phyloP scores from a whole-genome alignment of 352 stramenopile species.

The Phytophthora pistaciae region DNA sequence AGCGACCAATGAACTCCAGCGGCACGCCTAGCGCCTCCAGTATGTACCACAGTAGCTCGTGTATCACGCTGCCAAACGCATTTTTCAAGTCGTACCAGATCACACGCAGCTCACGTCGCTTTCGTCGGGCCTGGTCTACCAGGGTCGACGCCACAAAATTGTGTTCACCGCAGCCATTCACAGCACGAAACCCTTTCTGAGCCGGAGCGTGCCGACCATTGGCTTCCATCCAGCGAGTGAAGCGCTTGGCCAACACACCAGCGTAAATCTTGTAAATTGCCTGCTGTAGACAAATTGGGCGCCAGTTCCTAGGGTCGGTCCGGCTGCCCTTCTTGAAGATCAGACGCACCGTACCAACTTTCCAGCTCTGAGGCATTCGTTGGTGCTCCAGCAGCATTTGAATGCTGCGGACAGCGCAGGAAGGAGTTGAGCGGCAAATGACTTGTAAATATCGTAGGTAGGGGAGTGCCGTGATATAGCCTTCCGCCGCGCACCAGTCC shows the following conservation, averaged over 20 bases:
- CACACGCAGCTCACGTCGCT: neutral
- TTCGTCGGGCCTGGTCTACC: neutral
- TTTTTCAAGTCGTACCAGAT: neutral
- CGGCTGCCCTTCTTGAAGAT: neutral
- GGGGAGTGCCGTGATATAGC: conserved; percentile 18
- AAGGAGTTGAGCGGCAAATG: conserved; percentile 8
- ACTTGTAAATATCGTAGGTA: conserved; percentile 16
- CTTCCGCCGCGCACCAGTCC: conserved; percentile 16
- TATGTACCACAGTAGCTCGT: neutral
- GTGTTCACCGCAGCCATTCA: neutral
- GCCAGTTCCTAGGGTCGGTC: neutral
- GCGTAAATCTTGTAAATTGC: neutral
- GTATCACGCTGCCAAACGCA: neutral
- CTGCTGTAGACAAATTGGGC: neutral
- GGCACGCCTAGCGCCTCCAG: neutral
- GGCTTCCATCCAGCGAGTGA: neutral
- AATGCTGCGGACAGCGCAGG: conserved; percentile 8
- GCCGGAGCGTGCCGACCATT: neutral
- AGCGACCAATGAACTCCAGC: neutral
- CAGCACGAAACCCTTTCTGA: neutral
- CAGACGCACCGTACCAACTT: conserved; percentile 1
- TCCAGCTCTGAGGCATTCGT: neutral
- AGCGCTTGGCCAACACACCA: neutral
- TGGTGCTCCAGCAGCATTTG: neutral
- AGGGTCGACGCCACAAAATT: no score